Conservation (phyloP, 208 protist genomes). For the Leptomonas seymouri region DNA sequence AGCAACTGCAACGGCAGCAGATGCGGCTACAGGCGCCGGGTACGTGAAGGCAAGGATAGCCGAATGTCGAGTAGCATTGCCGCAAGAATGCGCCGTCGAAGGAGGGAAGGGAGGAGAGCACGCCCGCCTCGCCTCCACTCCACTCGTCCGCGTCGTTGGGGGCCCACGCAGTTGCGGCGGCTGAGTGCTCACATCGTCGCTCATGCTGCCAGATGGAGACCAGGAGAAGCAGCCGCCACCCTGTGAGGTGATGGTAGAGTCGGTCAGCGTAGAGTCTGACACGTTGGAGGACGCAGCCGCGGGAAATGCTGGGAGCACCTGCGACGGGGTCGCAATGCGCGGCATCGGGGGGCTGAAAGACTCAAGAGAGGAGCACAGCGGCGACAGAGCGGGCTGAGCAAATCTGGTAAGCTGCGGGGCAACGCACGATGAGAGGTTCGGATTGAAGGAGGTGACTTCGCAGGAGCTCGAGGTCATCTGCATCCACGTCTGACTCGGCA, state of each 20-base stretch:
- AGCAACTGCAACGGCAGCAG: no score
- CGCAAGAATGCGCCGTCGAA: no score
- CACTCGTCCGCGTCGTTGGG: not conserved
- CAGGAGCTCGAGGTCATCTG: not conserved
- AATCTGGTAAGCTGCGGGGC: not conserved
- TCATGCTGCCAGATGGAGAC: constrained; percentile 7
- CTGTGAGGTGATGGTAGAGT: constrained; percentile 10
- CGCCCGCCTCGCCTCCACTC: not conserved
- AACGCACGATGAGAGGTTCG: not conserved
- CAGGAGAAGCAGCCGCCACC: constrained; percentile 11
- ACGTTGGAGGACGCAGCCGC: not conserved
- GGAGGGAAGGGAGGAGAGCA: not conserved
- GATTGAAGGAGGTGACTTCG: not conserved
- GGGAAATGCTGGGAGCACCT: not conserved
- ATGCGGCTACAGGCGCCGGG: no score
- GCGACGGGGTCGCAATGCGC: not conserved
- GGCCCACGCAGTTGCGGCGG: not conserved
- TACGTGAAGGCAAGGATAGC: no score
- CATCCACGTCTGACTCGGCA: not conserved
- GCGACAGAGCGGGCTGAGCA: not conserved
- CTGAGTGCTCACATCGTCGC: constrained; percentile 8
- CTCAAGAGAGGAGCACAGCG: not conserved
- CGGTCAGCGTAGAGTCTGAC: constrained; percentile 13
- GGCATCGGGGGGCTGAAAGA: constrained; percentile 3
- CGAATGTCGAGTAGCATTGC: no score